A percentile compares a stretch with the other conserved stretches of the same genome.
These are phyloP conservation scores for Penicillium fuscoglaucum DNA, from an alignment of 2,329 filamentous ascomycete species.

Conservation along the genomic window DNA sequence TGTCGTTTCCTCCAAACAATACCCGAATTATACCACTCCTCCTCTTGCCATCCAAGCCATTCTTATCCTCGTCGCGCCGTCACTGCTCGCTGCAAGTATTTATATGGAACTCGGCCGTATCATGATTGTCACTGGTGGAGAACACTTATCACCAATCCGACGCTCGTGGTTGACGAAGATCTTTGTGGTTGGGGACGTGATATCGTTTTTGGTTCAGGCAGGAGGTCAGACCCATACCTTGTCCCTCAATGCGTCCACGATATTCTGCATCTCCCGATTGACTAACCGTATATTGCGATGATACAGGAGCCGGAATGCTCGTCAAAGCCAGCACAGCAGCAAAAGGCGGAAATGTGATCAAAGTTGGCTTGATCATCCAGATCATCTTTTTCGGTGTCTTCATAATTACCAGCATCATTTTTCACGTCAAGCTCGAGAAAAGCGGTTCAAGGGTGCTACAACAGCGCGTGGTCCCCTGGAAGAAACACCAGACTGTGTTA, in stretches of 20 bases:
- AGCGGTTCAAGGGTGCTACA: neutral
- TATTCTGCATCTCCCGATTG: too few relatives aligned
- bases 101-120: slow-evolving; percentile 35
- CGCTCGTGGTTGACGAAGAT: slow-evolving; percentile 31
- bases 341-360: neutral
- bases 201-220: slow-evolving; percentile 33
- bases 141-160: slow-evolving; percentile 23
- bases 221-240: slow-evolving; percentile 21
- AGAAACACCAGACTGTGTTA: neutral
- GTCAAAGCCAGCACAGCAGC: neutral
- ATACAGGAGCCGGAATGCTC: neutral
- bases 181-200: slow-evolving; percentile 33
- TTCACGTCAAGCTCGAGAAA: neutral
- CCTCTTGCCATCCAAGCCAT: slow-evolving; percentile 24
- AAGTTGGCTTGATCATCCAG: neutral
- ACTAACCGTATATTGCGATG: neutral
- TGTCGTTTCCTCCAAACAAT: neutral
- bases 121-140: slow-evolving; percentile 23
- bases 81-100: slow-evolving; percentile 33
- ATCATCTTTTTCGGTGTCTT: neutral
- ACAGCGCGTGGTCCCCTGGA: neutral
- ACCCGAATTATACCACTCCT: neutral
- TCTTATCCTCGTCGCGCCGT: slow-evolving; percentile 33
- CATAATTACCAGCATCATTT: neutral
- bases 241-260: neutral